Evolutionary conservation across 1,284 basidiomycete species (phyloP).

Genomic region (Cutaneotrichosporon dermatis): DNA sequence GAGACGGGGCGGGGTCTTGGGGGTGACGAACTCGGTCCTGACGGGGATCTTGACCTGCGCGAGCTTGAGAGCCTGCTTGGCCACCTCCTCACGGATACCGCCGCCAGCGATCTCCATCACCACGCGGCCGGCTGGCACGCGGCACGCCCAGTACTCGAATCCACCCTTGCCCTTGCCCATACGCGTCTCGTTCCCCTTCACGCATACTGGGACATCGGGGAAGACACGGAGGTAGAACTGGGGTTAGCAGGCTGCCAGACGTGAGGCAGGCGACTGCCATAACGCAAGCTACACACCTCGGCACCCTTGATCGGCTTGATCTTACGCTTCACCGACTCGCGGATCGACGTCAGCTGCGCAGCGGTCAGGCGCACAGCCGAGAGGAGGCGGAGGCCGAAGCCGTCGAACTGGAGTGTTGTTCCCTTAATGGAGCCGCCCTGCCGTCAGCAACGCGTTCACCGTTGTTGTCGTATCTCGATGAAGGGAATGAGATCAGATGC

Average conservation of each 20-base stretch:
- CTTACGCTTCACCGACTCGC: conserved; percentile 85
- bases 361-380: conserved; percentile 80
- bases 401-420: conserved; percentile 82
- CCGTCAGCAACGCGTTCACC: too few species aligned
- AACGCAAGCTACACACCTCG: conserved; percentile 49
- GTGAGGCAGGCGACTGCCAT: too few species aligned
- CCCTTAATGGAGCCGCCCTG: conserved; percentile 86
- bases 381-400: conserved; percentile 83
- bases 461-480: too few species aligned
- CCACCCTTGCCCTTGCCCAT: conserved; percentile 99
- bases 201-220: conserved; percentile 94
- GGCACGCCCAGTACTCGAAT: conserved; percentile 97
- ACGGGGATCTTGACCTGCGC: conserved; percentile 88
- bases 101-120: conserved; percentile 91
- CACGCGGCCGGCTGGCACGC: conserved; percentile 85
- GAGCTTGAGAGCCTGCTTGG: conserved; percentile 83
- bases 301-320: conserved; percentile 86
- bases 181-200: conserved; percentile 98
- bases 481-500: too few species aligned
- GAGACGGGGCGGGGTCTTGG: conserved; percentile 67
- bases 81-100: conserved; percentile 86
- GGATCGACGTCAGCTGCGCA: conserved; percentile 81
- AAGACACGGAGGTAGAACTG: conserved; percentile 79
- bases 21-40: conserved; percentile 79
- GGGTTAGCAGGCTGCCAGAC: neutral